Conservation (phyloP, 2,329 filamentous ascomycete species). For the Rhinocladiella similis region DNA sequence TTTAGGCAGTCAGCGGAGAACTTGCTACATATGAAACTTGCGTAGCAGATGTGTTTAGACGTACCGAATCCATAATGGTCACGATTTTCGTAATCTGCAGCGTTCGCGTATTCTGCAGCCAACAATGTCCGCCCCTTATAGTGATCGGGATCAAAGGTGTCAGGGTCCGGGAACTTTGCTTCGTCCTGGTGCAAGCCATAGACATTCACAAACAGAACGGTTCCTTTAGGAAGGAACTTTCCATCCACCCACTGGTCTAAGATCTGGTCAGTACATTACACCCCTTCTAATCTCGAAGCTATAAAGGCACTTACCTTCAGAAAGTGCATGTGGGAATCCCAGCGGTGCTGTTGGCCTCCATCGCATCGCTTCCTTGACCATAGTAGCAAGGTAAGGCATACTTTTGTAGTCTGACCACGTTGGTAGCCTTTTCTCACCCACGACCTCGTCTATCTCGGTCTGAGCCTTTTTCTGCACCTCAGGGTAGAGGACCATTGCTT, state of each 20-base stretch:
- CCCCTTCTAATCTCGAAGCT: no score
- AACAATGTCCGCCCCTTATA: slow-evolving; percentile 31
- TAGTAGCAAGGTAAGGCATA: slow-evolving; percentile 35
- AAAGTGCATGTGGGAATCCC: slow-evolving; percentile 50
- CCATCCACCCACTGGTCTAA: slow-evolving; percentile 51
- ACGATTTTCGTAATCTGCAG: slow-evolving; percentile 35
- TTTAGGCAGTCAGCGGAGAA: no score
- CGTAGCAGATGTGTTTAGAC: no score
- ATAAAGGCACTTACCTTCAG: slow-evolving; percentile 36
- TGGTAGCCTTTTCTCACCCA: slow-evolving; percentile 35
- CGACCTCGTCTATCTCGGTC: slow-evolving; percentile 40
- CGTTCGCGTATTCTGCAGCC: slow-evolving; percentile 38
- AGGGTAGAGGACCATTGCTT: slow-evolving; percentile 50
- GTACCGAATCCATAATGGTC: slow-evolving; percentile 34
- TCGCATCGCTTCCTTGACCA: slow-evolving; percentile 35
- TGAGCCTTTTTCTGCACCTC: slow-evolving; percentile 46
- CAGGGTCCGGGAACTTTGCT: slow-evolving; percentile 40
- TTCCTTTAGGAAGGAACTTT: slow-evolving; percentile 47
- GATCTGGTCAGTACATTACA: no score
- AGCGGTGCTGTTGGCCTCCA: slow-evolving; percentile 46
- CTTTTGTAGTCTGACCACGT: slow-evolving; percentile 31
- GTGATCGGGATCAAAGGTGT: slow-evolving; percentile 42
- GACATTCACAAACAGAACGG: slow-evolving; percentile 46
- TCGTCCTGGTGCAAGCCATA: slow-evolving; percentile 47
- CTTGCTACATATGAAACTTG: no score